These are phyloP conservation scores for Lagenaria siceraria DNA, from an alignment of 306 rosid genomes.

Conservation along the genomic window DNA sequence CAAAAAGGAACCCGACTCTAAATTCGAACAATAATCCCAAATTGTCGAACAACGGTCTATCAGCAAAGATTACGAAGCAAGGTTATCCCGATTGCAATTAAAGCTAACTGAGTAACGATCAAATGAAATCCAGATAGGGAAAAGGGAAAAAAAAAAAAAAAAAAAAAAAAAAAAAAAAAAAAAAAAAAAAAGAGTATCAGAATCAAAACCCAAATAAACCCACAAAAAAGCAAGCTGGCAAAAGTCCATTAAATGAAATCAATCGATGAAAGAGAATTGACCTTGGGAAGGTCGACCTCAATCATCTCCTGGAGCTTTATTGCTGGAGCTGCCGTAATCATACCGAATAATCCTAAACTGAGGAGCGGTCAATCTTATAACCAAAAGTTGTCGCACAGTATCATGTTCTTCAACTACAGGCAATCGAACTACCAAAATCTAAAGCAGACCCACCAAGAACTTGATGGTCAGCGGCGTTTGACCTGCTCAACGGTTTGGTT, in stretches of 20 bases:
- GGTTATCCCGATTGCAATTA: neutral
- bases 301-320: neutral
- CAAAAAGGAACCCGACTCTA: neutral
- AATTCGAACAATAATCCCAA: neutral
- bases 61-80: neutral
- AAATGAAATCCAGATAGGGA: neutral
- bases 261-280: neutral
- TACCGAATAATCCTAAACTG: neutral
- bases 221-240: neutral
- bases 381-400: neutral
- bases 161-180: neutral
- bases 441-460: neutral
- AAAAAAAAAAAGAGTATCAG: neutral
- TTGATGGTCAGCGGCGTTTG: neutral
- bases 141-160: neutral
- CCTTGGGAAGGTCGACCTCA: constrained; percentile 4
- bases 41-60: neutral
- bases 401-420: neutral
- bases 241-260: neutral
- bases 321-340: neutral
- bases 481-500: neutral
- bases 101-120: neutral
- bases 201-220: neutral
- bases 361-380: neutral
- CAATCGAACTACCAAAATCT: neutral